These are phyloP conservation scores for Sporothrix luriei DNA, from an alignment of 2,329 filamentous ascomycete species.

Conservation along the genomic window DNA sequence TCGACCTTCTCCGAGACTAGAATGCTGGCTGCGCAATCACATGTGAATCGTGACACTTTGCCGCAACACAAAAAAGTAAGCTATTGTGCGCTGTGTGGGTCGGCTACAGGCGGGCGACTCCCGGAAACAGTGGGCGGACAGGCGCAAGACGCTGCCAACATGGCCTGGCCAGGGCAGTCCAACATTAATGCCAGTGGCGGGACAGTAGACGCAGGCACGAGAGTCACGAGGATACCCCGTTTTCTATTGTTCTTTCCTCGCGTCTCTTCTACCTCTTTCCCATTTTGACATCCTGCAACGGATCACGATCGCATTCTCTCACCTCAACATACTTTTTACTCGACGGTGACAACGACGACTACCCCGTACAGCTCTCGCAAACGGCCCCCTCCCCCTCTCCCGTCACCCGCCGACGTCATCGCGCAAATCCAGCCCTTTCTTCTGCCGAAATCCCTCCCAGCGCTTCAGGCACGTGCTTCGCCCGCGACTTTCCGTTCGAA, in stretches of 20 bases:
- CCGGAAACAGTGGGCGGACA: neutral
- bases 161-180: too few species aligned
- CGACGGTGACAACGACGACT: neutral
- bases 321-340: neutral
- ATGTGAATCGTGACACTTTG: conserved; percentile 13
- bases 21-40: conserved; percentile 6
- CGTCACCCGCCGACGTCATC: conserved; percentile 16
- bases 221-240: neutral
- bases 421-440: neutral
- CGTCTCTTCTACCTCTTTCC: neutral
- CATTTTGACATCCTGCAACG: neutral
- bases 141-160: neutral
- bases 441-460: neutral
- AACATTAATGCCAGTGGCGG: conserved; percentile 9
- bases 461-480: conserved; percentile 19
- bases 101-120: conserved; percentile 12
- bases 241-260: conserved; percentile 9
- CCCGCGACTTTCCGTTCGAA: neutral
- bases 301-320: neutral
- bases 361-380: neutral
- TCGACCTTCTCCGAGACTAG: too few species aligned
- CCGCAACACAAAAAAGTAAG: neutral
- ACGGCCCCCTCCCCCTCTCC: neutral
- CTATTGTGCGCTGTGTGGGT: neutral
- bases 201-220: neutral